These are phyloP conservation scores for Aspergillus sclerotiicarbonarius DNA, from an alignment of 495 filamentous ascomycete genomes.

Conservation along the genomic window DNA sequence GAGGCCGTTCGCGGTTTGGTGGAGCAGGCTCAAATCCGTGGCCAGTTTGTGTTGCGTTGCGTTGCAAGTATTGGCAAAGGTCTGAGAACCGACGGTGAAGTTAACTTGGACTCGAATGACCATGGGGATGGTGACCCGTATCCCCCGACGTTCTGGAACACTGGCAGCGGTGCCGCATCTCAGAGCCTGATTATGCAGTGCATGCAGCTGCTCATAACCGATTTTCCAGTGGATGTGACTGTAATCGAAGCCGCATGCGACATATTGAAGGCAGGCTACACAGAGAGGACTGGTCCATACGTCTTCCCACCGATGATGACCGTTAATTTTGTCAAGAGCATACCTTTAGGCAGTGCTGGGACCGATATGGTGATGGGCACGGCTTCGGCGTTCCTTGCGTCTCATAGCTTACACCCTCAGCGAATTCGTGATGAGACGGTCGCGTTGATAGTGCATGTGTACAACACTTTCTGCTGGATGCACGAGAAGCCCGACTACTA, in stretches of 20 bases:
- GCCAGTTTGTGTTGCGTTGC: conserved; percentile 66
- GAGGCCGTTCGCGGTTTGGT: conserved; percentile 33
- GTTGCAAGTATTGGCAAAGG: conserved; percentile 76
- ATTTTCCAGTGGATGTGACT: conserved; percentile 61
- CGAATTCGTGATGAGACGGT: conserved; percentile 47
- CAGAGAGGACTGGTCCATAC: conserved; percentile 74
- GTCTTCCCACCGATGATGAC: conserved; percentile 69
- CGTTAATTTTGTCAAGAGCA: conserved; percentile 66
- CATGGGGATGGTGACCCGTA: conserved; percentile 35
- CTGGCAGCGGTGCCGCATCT: conserved; percentile 49
- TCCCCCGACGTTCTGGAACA: conserved; percentile 58
- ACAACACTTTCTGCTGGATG: conserved; percentile 61
- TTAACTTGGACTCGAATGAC: conserved; percentile 62
- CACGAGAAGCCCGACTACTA: conserved; percentile 49
- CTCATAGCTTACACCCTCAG: conserved; percentile 57
- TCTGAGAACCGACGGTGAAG: conserved; percentile 69
- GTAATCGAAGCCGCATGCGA: conserved; percentile 75
- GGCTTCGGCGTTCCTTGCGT: conserved; percentile 68
- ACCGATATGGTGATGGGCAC: conserved; percentile 74
- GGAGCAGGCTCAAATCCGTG: conserved; percentile 53
- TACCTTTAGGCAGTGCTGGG: conserved; percentile 61
- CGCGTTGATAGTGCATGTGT: conserved; percentile 61
- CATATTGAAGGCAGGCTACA: conserved; percentile 74
- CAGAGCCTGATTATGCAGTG: conserved; percentile 59
- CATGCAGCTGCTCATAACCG: conserved; percentile 46